Evolutionary conservation across 768 basidiomycete species (phyloP), one percentile per base, ranked within the genome.

Genomic region (Boletus pseudo-olivaceus): DNA sequence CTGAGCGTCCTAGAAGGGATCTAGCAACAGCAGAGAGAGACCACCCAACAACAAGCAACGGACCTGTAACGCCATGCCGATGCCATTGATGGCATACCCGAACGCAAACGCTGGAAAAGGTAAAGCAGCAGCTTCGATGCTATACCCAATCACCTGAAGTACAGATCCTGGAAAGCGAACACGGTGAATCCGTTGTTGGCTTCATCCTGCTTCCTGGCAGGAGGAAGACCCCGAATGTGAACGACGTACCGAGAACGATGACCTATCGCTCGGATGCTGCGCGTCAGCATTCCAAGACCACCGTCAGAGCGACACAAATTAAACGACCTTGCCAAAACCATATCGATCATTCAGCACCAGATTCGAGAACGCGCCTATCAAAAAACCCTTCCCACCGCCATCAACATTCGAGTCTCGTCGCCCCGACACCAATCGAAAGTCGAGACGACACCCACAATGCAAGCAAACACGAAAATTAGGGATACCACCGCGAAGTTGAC

Each of bases 61-160:
- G 53, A 82, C 85, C 71, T 77, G 74, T 20, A 78, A 44, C 20
- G 79, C 75, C 53, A 78, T 54, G 12, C 76, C 78, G 29, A 78
- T 64, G 1, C 79, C 79, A n/a, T 73, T 75, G 51, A 80, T 59
- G 23, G 66, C 58, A 57, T 73, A 81, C 0, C 73, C 71, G 20
- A 77, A 54, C 33, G 74, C 72, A 49, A 79, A 74, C 2, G 74
- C 63, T 1, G 78, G 78, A 56, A 76, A 82, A 5, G 80, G 79
- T 7, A 71, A 68, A 8, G 75, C 72, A 26, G 74, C 67, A n/a
- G 72, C 71, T 49, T 75, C 71, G 20, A 80, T 67, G 9, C 62
- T 48, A 49, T 72, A 74, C 5, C 57, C 68, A 17, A 69, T 57
- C 3, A 71, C 49, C 57, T 74, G 73, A 29, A 63, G 55, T 3